phyloP scores from a whole-genome alignment of 805 yeast species.

The Kluyveromyces siamensis region DNA sequence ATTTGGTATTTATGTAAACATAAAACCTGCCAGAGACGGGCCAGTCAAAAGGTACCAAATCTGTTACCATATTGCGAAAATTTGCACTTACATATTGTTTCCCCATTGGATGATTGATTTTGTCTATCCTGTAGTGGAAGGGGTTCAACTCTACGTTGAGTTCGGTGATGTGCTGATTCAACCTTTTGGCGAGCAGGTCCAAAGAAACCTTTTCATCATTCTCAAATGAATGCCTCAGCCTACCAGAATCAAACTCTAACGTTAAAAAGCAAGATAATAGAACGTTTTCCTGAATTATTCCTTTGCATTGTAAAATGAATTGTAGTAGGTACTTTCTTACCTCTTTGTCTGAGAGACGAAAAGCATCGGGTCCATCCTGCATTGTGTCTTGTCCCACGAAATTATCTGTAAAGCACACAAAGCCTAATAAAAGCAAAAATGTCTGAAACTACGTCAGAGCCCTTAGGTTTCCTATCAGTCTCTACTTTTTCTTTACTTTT shows the following conservation, averaged over 20 bases:
- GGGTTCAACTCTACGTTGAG: constrained; percentile 18
- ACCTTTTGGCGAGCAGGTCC: constrained; percentile 5
- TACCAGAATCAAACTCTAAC: constrained; percentile 5
- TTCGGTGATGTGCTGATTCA: constrained; percentile 10
- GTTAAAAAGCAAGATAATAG: constrained; percentile 13
- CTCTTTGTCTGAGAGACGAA: constrained; percentile 4
- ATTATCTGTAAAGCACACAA: background rate
- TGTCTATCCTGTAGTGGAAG: constrained; percentile 15
- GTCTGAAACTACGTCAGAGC: background rate
- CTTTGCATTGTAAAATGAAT: constrained; percentile 16
- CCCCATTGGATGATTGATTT: constrained; percentile 18
- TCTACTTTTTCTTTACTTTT: background rate
- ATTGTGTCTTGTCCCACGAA: background rate
- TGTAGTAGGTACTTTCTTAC: constrained; percentile 13
- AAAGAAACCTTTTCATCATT: constrained; percentile 4
- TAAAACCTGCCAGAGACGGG: constrained; percentile 16
- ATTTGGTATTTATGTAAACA: constrained; percentile 18
- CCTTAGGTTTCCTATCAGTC: background rate
- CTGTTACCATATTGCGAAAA: background rate
- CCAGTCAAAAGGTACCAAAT: constrained; percentile 1
- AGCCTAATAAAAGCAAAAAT: background rate
- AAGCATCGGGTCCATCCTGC: background rate
- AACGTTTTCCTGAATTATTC: constrained; percentile 19
- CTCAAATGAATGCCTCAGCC: background rate
- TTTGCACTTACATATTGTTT: constrained; percentile 8